Percentiles rank a stretch among this genome's conserved stretches.
phyloP scores from a whole-genome alignment of 495 filamentous ascomycete genomes.

The Letharia columbiana region DNA sequence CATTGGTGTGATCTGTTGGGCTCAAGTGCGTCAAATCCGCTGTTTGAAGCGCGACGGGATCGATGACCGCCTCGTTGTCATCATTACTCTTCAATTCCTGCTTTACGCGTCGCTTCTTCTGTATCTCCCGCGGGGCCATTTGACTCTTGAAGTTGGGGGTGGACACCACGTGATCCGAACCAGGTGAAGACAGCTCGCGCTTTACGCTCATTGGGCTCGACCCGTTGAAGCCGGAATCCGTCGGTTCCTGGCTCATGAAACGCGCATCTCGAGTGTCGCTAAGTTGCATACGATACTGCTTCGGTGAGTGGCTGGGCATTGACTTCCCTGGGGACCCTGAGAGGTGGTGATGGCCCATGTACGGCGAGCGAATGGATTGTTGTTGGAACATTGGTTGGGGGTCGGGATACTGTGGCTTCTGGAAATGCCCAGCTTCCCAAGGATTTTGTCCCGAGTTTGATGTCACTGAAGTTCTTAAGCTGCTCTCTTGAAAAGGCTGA shows the following conservation, averaged over 20 bases:
- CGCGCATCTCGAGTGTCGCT: not conserved
- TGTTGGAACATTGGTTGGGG: not conserved
- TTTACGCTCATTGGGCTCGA: not conserved
- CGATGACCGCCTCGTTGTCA: not conserved
- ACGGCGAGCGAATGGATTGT: not conserved
- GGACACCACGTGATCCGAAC: not conserved
- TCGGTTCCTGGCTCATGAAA: not conserved
- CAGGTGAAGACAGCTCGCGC: not conserved
- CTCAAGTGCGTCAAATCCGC: not conserved
- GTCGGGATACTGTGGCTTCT: not conserved
- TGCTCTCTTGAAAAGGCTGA: constrained; percentile 15
- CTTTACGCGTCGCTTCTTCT: constrained; percentile 4
- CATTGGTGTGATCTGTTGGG: not conserved
- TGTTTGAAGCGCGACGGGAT: not conserved
- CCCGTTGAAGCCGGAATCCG: not conserved
- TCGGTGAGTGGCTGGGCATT: not conserved
- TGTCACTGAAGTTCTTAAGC: constrained; percentile 3
- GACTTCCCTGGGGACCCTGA: not conserved
- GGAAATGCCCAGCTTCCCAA: not conserved
- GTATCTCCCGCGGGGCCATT: not conserved
- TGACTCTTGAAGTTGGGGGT: not conserved
- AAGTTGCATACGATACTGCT: not conserved
- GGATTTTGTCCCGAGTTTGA: not conserved
- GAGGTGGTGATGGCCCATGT: not conserved
- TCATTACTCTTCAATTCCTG: not conserved